Evolutionary conservation across 768 basidiomycete genomes (phyloP), one percentile per base, ranked within the genome.

Genomic region (Chlorophyllum brunneum): DNA sequence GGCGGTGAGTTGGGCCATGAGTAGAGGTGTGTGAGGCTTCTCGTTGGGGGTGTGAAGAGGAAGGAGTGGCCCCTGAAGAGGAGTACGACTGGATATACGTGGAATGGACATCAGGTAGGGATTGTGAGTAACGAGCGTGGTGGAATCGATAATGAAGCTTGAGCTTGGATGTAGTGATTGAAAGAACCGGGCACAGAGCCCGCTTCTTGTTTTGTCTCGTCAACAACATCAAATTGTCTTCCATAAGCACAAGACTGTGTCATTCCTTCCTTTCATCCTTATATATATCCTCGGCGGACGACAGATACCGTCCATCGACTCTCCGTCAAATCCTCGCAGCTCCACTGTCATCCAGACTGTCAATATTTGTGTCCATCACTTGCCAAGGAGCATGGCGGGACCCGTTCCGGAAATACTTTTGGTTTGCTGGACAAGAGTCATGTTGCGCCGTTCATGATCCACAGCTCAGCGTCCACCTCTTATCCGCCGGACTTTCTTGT

Each of bases 51-150:
- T 44, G 58, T 50, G 30, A 53, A 63, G 30, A 62, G 61, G 54
- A 65, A 57, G 51, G 64, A 56, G 20, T 57, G 48, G 18, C 16
- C 67, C 57, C 4, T 72, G 65, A 42, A 73, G 70, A 40, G 69
- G 63, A 46, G 71, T 68, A 54, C 61, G 64, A 48, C 63, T 67
- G 42, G 68, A 60, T 26, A 63, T 56, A 43, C 61, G 64, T 37
- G 57, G 61, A 53, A 58, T 43, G 45, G 59, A 40, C 64, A 68
- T 66, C 29, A 34, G 26, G 48, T 29, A 45, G 22, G 39, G 56
- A 54, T 38, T 48, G 39, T 23, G 23, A 52, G 38, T 45, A 49
- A 49, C 20, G 47, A 47, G 46, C 46, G 48, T 48, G 18, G 40
- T 38, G 51, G 39, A 40, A 34, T 24, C 44, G 10, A 4, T 30